These are phyloP conservation scores for Aspergillus quadrilineatus DNA, from an alignment of 2,329 filamentous ascomycete species.

Conservation along the genomic window DNA sequence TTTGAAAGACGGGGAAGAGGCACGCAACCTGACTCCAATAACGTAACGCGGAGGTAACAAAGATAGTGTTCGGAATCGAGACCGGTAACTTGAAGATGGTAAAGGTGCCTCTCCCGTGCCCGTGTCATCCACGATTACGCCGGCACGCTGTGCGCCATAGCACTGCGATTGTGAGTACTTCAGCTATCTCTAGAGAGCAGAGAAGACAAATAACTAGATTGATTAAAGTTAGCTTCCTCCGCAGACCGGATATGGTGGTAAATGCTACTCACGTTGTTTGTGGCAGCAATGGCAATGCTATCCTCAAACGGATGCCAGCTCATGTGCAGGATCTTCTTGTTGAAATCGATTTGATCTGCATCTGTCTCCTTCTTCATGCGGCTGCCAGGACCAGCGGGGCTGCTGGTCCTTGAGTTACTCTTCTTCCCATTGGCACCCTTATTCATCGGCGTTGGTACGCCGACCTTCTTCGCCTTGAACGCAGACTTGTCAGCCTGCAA, in stretches of 20 bases:
- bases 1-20: constrained; percentile 12
- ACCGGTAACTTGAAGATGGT: constrained; percentile 25
- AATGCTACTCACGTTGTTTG: constrained; percentile 82
- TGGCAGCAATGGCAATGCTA: constrained; percentile 98
- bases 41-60: constrained; percentile 7
- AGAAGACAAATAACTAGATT: constrained; percentile 71
- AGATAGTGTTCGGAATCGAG: constrained; percentile 10
- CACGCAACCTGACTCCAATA: constrained; percentile 22
- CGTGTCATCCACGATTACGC: neutral
- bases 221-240: constrained; percentile 17
- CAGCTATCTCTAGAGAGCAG: constrained; percentile 57
- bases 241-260: neutral
- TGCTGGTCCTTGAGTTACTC: constrained; percentile 80
- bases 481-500: constrained; percentile 97
- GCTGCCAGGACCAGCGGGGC: constrained; percentile 82
- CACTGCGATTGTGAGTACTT: constrained; percentile 22
- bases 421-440: constrained; percentile 72
- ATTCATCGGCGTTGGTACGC: constrained; percentile 96
- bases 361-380: constrained; percentile 99
- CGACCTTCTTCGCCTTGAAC: constrained; percentile 99
- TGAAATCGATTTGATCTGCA: constrained; percentile 98
- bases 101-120: constrained; percentile 12
- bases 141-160: constrained; percentile 24
- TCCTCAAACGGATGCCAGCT: constrained; percentile 99
- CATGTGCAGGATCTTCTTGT: constrained; percentile 99